Evolutionary conservation across 495 filamentous ascomycete genomes (phyloP).

Genomic region (Glonium stellatum): DNA sequence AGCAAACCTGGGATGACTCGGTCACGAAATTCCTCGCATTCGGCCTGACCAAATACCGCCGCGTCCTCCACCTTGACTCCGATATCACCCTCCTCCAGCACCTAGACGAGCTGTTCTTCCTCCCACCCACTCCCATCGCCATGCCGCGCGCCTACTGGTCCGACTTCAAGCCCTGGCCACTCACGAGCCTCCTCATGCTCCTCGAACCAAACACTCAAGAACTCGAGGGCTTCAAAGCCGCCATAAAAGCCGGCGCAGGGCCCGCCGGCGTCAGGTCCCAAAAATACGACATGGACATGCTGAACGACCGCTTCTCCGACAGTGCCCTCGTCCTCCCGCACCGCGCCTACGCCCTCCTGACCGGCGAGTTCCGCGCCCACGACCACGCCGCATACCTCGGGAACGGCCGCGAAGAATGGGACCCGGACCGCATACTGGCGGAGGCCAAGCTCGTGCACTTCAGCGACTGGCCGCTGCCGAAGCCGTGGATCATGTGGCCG

Average conservation of each 20-base stretch:
- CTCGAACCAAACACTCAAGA: conserved; percentile 28
- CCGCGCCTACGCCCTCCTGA: conserved; percentile 60
- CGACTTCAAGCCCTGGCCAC: conserved; percentile 20
- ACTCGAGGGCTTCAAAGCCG: conserved; percentile 22
- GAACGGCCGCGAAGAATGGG: conserved; percentile 57
- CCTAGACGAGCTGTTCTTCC: conserved; percentile 38
- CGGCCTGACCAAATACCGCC: conserved; percentile 31
- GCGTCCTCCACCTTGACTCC: conserved; percentile 36
- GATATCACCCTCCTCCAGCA: conserved; percentile 33
- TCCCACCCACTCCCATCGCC: conserved; percentile 33
- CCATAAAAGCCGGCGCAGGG: conserved; percentile 21
- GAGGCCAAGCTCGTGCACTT: conserved; percentile 78
- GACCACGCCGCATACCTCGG: conserved; percentile 60
- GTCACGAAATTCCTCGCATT: conserved; percentile 38
- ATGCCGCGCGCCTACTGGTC: conserved; percentile 38
- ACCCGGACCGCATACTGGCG: conserved; percentile 52
- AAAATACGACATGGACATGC: conserved; percentile 47
- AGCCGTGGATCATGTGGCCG: conserved; percentile 66
- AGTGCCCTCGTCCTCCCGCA: conserved; percentile 69
- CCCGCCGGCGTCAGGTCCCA: conserved; percentile 7
- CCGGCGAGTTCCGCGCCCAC: conserved; percentile 59
- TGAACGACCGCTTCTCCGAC: conserved; percentile 63
- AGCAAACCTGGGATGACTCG: conserved; percentile 29
- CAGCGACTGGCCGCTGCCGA: conserved; percentile 72
- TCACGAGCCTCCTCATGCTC: conserved; percentile 35